These are phyloP conservation scores for Acacia confusa DNA, from an alignment of 306 rosid genomes.

Conservation along the genomic window DNA sequence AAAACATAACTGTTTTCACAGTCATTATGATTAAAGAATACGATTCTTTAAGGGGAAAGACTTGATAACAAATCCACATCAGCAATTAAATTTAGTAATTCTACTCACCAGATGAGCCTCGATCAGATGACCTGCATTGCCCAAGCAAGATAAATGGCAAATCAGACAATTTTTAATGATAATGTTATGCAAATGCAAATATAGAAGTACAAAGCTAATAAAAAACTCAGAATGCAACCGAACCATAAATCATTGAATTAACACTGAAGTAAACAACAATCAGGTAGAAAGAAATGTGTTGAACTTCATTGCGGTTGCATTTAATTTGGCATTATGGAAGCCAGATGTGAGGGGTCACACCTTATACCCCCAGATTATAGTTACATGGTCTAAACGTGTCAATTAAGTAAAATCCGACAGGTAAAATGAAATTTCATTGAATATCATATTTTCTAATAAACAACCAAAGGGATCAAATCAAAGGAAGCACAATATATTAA, in stretches of 20 bases:
- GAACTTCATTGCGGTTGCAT: neutral
- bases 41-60: conserved; percentile 9
- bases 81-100: conserved; percentile 17
- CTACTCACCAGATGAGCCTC: conserved; percentile 72
- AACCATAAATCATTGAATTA: conserved; percentile 15
- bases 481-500: conserved; percentile 24
- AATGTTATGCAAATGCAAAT: conserved; percentile 15
- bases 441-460: conserved; percentile 11
- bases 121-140: conserved; percentile 70
- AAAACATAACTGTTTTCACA: neutral
- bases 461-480: conserved; percentile 19
- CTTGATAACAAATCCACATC: conserved; percentile 10
- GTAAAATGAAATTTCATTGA: neutral
- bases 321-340: neutral
- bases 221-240: conserved; percentile 7
- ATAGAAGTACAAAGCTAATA: neutral
- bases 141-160: conserved; percentile 32
- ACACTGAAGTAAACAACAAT: neutral
- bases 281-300: neutral
- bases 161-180: conserved; percentile 19
- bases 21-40: neutral
- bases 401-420: neutral
- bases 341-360: neutral
- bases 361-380: neutral
- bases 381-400: neutral